phyloP scores from a whole-genome alignment of 805 yeast species.

The Metschnikowia hibisci region DNA sequence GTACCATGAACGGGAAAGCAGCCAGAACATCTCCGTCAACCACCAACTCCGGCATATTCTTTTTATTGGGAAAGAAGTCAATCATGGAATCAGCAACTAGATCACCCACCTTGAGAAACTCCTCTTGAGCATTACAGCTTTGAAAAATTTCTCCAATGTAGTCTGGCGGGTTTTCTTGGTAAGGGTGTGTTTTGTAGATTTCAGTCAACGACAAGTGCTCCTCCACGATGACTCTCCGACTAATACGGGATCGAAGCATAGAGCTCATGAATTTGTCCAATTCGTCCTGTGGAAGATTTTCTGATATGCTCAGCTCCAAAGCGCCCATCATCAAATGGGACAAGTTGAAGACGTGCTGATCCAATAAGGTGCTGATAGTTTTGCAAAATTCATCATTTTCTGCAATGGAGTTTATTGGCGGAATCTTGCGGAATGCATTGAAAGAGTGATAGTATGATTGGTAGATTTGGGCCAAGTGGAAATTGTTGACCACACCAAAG shows the following conservation, averaged over 20 bases:
- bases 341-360: slow-evolving; percentile 74
- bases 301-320: slow-evolving; percentile 65
- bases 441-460: slow-evolving; percentile 86
- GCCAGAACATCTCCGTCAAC: slow-evolving; percentile 71
- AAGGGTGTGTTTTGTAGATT: slow-evolving; percentile 49
- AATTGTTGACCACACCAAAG: slow-evolving; percentile 77
- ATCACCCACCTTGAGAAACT: slow-evolving; percentile 52
- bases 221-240: slow-evolving; percentile 86
- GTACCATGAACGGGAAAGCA: slow-evolving; percentile 75
- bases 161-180: slow-evolving; percentile 48
- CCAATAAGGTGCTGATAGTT: slow-evolving; percentile 59
- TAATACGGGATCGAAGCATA: slow-evolving; percentile 78
- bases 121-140: slow-evolving; percentile 68
- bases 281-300: slow-evolving; percentile 53
- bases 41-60: slow-evolving; percentile 65
- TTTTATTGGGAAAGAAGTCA: slow-evolving; percentile 47
- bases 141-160: slow-evolving; percentile 77
- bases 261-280: slow-evolving; percentile 74
- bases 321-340: slow-evolving; percentile 95
- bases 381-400: slow-evolving; percentile 75
- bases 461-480: slow-evolving; percentile 81
- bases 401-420: slow-evolving; percentile 60
- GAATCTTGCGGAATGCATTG: slow-evolving; percentile 74
- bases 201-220: slow-evolving; percentile 81
- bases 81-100: slow-evolving; percentile 50